These are phyloP conservation scores for Cucurbita argyrosperma DNA, from an alignment of 306 rosid genomes.

Conservation along the genomic window DNA sequence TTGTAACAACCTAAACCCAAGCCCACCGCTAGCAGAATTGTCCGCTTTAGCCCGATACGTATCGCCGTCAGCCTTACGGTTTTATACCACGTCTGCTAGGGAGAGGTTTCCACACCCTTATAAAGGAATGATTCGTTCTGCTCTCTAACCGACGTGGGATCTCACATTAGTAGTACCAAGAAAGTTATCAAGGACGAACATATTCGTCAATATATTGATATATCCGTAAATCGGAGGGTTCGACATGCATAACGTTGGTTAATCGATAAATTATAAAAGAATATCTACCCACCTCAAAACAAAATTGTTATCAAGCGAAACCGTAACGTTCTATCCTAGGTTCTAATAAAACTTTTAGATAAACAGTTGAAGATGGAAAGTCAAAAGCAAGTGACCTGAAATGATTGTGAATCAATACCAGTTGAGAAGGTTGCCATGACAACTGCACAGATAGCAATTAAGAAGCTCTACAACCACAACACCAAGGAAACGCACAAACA, in stretches of 20 bases:
- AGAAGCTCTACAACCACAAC: slow-evolving; percentile 41
- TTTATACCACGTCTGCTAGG: too few relatives aligned
- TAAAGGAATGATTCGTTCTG: too few relatives aligned
- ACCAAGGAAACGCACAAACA: not conserved
- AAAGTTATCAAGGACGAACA: not conserved
- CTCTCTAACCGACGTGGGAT: too few relatives aligned
- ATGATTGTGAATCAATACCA: slow-evolving; percentile 73
- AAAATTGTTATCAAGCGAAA: not conserved
- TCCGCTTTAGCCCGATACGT: too few relatives aligned
- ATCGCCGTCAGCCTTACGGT: too few relatives aligned
- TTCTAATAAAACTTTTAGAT: not conserved
- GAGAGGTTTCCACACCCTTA: too few relatives aligned
- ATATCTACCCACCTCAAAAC: not conserved
- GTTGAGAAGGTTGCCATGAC: slow-evolving; percentile 85
- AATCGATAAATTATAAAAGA: too few relatives aligned
- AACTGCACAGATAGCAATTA: slow-evolving; percentile 62
- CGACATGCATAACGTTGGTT: too few relatives aligned
- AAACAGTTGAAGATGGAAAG: not conserved
- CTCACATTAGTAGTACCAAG: not conserved
- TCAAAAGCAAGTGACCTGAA: slow-evolving; percentile 38
- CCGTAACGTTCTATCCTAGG: not conserved
- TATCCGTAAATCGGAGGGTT: too few relatives aligned
- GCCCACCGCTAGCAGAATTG: too few relatives aligned
- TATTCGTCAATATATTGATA: not conserved
- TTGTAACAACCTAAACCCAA: too few relatives aligned